Evolutionary conservation across 495 filamentous ascomycete genomes (phyloP), one percentile per base, ranked within the genome.

Genomic region (Penicillium angulare): DNA sequence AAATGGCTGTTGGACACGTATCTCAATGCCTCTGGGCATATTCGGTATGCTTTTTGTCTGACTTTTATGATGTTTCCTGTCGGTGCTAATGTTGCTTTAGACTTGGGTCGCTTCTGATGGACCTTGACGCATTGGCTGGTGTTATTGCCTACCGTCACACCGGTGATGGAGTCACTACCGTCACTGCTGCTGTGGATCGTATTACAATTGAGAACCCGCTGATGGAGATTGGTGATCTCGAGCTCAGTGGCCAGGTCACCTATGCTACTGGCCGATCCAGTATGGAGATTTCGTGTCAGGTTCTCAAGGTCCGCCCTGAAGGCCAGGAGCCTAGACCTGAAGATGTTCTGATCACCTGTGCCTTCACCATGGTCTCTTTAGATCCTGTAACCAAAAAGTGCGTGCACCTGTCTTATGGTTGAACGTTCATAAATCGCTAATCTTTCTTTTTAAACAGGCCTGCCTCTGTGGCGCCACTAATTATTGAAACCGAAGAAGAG

Each of bases 331-430:
- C 77, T n/a, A 78, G 75, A 54, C 76, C 81, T 0, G 84, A 86
- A 33, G 88, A 90, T 67, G 72, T 90, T 5, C 55, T 92, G 49
- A 79, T 92, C 54, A 89, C 84, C 3, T 92, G 89, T 67, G 82
- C 85, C 8, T 92, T 91, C 61, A 95, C 89, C 1, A 92, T 95
- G 85, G 85, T 88, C 1, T 90, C 89, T 1, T 72, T 92, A 1
- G 80, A 92, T 55, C 87, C 89, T 1, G 68, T 50, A 10, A 91
- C 87, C 1, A 90, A 88, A 68, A 86, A 81, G 71, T 80, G 76
- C 12, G 74, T 78, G 21, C 60, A 7, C 16, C 26, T 17, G 13
- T 69, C 12, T 53, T 1, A 33, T 3, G 7, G 13, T 13, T 16
- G 1, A 8, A 24, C 7, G 1, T n/a, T 0, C 8, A 8, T 39